Percentiles rank a stretch among this genome's conserved stretches.
Evolutionary conservation across 2,329 filamentous ascomycete species (phyloP).

Genomic region (Penicillium sp.): DNA sequence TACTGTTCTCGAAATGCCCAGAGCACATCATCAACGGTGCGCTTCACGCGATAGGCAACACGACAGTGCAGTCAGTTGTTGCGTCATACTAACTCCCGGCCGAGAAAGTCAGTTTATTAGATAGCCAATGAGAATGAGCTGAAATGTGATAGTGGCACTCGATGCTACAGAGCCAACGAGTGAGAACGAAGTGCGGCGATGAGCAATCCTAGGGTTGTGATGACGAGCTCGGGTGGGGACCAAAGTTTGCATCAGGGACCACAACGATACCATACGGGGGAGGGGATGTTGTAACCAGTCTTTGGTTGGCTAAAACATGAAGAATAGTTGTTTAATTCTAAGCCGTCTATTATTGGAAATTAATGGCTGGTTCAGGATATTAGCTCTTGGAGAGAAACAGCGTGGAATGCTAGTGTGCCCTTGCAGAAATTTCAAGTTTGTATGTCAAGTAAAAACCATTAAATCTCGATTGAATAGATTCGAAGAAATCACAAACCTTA

Average conservation of each 20-base stretch:
- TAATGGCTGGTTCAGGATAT: too few relatives aligned
- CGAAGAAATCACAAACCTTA: neutral
- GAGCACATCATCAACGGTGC: constrained; percentile 5
- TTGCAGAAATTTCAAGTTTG: neutral
- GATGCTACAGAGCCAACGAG: neutral
- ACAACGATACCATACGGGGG: neutral
- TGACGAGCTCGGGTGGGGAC: constrained; percentile 6
- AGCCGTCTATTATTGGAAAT: too few relatives aligned
- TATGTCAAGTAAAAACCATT: neutral
- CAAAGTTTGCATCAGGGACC: neutral
- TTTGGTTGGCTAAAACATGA: neutral
- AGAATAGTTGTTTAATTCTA: neutral
- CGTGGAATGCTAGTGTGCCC: too few relatives aligned
- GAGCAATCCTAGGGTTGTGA: constrained; percentile 6
- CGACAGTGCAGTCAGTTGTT: neutral
- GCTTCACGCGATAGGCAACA: constrained; percentile 8
- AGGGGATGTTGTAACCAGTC: neutral
- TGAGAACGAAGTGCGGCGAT: neutral
- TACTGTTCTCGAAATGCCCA: neutral
- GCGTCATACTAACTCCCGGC: constrained; percentile 6
- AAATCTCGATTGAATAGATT: neutral
- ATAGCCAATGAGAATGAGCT: neutral
- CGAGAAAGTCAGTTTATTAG: neutral
- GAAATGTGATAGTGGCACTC: neutral
- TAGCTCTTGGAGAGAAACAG: too few relatives aligned